A percentile compares a stretch with the other conserved stretches of the same genome.
These are phyloP conservation scores for Monosporozyma unispora DNA, from an alignment of 805 yeast species.

Conservation along the genomic window DNA sequence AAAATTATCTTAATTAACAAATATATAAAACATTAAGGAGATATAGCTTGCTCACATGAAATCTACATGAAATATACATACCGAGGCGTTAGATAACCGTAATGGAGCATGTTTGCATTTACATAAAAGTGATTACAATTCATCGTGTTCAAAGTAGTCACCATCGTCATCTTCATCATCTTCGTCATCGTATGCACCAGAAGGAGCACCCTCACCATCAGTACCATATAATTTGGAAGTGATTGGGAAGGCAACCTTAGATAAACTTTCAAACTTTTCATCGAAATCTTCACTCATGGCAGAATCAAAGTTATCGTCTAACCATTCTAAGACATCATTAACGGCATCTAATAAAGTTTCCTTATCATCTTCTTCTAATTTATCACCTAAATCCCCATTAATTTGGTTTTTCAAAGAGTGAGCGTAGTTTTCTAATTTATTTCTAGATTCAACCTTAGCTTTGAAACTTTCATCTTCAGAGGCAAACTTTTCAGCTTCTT, in stretches of 20 bases:
- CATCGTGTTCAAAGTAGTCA: slow-evolving; percentile 61
- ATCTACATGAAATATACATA: not conserved
- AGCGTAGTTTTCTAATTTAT: slow-evolving; percentile 81
- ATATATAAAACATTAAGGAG: not conserved
- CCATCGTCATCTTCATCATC: slow-evolving; percentile 50
- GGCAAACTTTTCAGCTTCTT: slow-evolving; percentile 91
- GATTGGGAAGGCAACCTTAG: slow-evolving; percentile 81
- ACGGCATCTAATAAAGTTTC: slow-evolving; percentile 81
- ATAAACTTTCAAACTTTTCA: slow-evolving; percentile 78
- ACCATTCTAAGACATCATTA: slow-evolving; percentile 77
- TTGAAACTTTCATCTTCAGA: slow-evolving; percentile 82
- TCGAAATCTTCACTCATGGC: slow-evolving; percentile 91
- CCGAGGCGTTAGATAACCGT: not conserved
- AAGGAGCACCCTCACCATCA: slow-evolving; percentile 38
- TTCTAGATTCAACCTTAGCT: slow-evolving; percentile 80
- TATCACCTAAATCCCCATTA: slow-evolving; percentile 55
- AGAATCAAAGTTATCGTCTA: slow-evolving; percentile 76
- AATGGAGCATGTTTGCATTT: not conserved
- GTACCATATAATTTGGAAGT: slow-evolving; percentile 75
- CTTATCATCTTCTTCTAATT: slow-evolving; percentile 83
- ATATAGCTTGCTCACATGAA: not conserved
- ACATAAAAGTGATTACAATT: slow-evolving; percentile 34
- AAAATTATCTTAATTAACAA: not conserved
- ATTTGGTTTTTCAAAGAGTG: slow-evolving; percentile 70
- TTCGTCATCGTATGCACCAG: slow-evolving; percentile 36